A percentile compares a stretch with the other conserved stretches of the same genome.
Conservation (phyloP, 73 alveolate species). For the Tetrahymena thermophila region DNA sequence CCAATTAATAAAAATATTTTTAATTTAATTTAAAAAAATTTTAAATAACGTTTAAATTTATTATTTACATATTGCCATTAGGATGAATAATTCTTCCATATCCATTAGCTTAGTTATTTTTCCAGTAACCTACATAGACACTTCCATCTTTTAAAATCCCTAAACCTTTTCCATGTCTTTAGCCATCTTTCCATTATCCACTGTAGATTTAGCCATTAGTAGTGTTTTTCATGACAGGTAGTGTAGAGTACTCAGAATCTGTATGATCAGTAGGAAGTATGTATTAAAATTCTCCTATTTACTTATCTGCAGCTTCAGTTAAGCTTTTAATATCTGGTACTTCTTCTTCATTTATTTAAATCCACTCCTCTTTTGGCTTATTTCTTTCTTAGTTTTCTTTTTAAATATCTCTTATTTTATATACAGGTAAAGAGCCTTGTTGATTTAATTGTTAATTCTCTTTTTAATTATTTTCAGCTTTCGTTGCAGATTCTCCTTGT, state of each 20-base stretch:
- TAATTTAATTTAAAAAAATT: too few species aligned
- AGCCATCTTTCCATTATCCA: slow-evolving; percentile 52
- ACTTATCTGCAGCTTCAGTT: background rate
- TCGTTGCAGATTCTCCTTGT: background rate
- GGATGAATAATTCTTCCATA: slow-evolving; percentile 66
- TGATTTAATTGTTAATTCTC: background rate
- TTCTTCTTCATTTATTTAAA: background rate
- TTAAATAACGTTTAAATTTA: background rate
- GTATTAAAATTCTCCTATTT: background rate
- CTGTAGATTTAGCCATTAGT: slow-evolving; percentile 30
- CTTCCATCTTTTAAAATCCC: slow-evolving; percentile 63
- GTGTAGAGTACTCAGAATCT: background rate
- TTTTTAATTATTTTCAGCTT: background rate
- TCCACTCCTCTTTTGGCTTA: background rate
- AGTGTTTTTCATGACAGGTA: background rate
- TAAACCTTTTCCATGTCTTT: slow-evolving; percentile 57
- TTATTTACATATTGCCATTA: slow-evolving; percentile 40
- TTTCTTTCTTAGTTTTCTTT: background rate
- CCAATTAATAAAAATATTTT: background rate
- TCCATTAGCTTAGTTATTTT: slow-evolving; percentile 68
- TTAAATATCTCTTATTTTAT: background rate
- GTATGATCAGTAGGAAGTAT: background rate
- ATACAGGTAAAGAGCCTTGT: background rate
- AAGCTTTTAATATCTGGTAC: background rate
- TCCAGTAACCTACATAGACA: slow-evolving; percentile 70